phyloP scores from a whole-genome alignment of 257 asterid species.

The Fraxinus quadrangulata region DNA sequence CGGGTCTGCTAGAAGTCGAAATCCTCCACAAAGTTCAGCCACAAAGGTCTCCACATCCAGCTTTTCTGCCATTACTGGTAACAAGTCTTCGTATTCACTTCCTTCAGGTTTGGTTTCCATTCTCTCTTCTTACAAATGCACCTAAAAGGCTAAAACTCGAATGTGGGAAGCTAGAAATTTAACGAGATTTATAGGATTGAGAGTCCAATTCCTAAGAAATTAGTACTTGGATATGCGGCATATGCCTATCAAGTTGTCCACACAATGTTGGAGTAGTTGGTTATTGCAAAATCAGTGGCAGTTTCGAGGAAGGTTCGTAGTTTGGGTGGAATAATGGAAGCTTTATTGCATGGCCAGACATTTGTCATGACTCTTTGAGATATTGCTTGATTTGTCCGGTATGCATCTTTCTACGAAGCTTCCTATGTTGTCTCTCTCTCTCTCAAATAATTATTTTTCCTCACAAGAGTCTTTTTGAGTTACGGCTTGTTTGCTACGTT shows the following conservation, averaged over 20 bases:
- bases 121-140: neutral
- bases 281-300: neutral
- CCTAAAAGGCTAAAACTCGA: neutral
- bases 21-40: conserved; percentile 52
- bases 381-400: neutral
- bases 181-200: neutral
- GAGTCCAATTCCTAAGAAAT: neutral
- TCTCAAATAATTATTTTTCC: neutral
- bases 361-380: neutral
- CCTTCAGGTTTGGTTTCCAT: conserved; percentile 25
- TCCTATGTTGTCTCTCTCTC: neutral
- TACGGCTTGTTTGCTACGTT: too few relatives aligned
- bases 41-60: conserved; percentile 61
- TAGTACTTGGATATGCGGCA: neutral
- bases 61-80: conserved; percentile 82
- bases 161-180: neutral
- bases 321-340: neutral
- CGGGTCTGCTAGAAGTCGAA: conserved; percentile 59
- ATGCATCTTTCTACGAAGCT: conserved; percentile 1
- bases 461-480: too few relatives aligned
- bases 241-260: neutral
- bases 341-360: neutral
- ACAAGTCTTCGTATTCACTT: conserved; percentile 52
- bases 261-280: neutral
- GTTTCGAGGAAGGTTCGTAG: neutral